Conservation (phyloP, 2,329 filamentous ascomycete species). For the Venturia asperata region DNA sequence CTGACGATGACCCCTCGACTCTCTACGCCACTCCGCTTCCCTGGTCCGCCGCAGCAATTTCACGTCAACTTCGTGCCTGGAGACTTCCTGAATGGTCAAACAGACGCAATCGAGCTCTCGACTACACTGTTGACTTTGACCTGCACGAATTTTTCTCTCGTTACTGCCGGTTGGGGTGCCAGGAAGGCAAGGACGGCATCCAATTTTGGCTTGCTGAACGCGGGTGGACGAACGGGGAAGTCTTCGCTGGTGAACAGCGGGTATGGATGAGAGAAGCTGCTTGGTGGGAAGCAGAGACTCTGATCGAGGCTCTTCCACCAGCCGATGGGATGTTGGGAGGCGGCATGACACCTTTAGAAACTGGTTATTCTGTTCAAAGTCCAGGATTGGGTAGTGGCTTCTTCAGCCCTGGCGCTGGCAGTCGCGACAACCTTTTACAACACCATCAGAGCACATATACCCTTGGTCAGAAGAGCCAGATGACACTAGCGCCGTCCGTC, state of each 20-base stretch:
- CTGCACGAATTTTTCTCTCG: slow-evolving; percentile 82
- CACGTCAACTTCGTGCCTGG: slow-evolving; percentile 88
- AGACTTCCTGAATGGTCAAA: slow-evolving; percentile 95
- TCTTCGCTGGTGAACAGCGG: slow-evolving; percentile 81
- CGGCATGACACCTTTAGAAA: slow-evolving; percentile 53
- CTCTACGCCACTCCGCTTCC: slow-evolving; percentile 67
- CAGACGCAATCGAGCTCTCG: slow-evolving; percentile 78
- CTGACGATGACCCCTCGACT: slow-evolving; percentile 71
- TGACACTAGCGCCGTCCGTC: slow-evolving; percentile 51
- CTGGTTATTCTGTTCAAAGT: slow-evolving; percentile 60
- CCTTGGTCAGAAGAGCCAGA: slow-evolving; percentile 41
- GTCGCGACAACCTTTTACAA: slow-evolving; percentile 64
- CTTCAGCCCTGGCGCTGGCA: slow-evolving; percentile 53
- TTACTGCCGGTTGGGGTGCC: slow-evolving; percentile 76
- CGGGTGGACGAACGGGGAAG: slow-evolving; percentile 97
- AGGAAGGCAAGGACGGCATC: slow-evolving; percentile 83
- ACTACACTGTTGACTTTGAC: slow-evolving; percentile 96
- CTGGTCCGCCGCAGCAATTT: slow-evolving; percentile 91
- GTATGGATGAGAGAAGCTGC: slow-evolving; percentile 91
- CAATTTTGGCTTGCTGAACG: slow-evolving; percentile 91
- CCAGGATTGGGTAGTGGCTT: slow-evolving; percentile 53
- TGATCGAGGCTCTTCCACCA: slow-evolving; percentile 51
- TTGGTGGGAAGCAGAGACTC: slow-evolving; percentile 97
- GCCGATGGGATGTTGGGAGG: slow-evolving; percentile 28
- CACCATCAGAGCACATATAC: slow-evolving; percentile 37